Base-by-base conservation (phyloP, 495 filamentous ascomycete genomes). In the Neurospora sp. region DNA sequence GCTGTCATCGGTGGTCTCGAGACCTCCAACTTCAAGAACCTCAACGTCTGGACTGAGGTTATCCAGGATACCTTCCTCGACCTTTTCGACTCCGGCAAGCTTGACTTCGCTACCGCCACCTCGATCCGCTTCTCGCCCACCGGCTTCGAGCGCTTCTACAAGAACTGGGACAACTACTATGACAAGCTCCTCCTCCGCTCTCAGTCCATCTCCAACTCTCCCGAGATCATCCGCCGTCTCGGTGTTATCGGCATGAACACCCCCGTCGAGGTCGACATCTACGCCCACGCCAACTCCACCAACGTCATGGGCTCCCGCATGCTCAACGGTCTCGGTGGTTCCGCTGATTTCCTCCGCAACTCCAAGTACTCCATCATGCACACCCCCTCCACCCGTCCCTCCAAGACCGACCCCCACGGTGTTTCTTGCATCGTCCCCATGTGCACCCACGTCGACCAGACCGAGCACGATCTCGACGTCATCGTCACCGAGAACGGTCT, bases 161-260 rank as follows among this genome's bases (percentile, higher is more conserved):
- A 90, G 69, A 89, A 90, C 84, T 96, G 91, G 91, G 91, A 94
- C 72, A 76, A 83, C 39, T 97, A 97, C 84, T 82, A 90, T 14
- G 84, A 90, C 80, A 96, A 95, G 85, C 89, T 97, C 5, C 91
- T 97, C 68, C 89, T 97, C 42, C 92, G 94, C 69, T 90, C 91
- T 3, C 94, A 97, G 84, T 89, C 91, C 78, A 93, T 97, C 40
- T 94, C 91, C 78, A 97, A 97, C 88, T 91, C 90, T n/a, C 94
- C 94, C 74, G 94, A 97, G 83, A 96, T 97, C 85, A 97, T 97
- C 84, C 89, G 92, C 20, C 88, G 94, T 4, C 85, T 97, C 2
- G 94, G 93, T 72, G 90, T 93, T 75, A 96, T 97, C 79, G 94
- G 93, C 80, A 97, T 97, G 94, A 97, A 97, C 87, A 97, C 94